Base-by-base conservation (phyloP, 2,329 filamentous ascomycete genomes). In the Penicillium sp. region DNA sequence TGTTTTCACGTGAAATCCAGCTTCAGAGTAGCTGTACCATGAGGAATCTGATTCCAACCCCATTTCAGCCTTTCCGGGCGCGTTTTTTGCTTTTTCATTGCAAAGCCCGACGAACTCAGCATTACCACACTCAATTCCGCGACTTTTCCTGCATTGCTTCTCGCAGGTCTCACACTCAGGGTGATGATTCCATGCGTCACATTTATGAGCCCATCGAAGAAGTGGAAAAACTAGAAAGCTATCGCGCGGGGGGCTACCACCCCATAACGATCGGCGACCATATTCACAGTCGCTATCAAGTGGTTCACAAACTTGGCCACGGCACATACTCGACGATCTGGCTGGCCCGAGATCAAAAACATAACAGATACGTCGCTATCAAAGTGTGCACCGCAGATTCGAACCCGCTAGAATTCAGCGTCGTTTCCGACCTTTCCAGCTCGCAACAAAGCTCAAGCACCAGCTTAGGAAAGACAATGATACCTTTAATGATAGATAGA, bases 291-390 rank as follows among this genome's bases (percentile, higher is more conserved):
- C 64, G 72, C 6, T 77, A 77, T 58, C 66, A 68, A 9, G 60
- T 77, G 10, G 59, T 76, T 8, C 70, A 75, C 3, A 77, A 78
- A 59, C 68, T 77, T 3, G 73, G 75, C 1, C 72, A 72, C 57
- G 73, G 74, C 25, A 60, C 66, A 3, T 72, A 66, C 49, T 77
- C 72, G 9, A 76, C 64, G 1, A 61, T 52, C 15, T 67, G 66
- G 68, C 61, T 72, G 38, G 64, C 66, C 39, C 58, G 53, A 37
- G 66, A 71, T 56, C 53, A 64, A 47, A 49, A 21, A 58, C 23
- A 25, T 25, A 25, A 6, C 23, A 25, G 31, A 59, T 65, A 66
- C 45, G 61, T 69, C 31, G 66, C 68, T 6, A 13, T 69, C 1
- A 71, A 68, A 56, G 47, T 70, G 12, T 64, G 54, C 40, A 66